Percentiles rank a stretch among this genome's conserved stretches.
These are phyloP conservation scores for Rhizopogon roseolus DNA, from an alignment of 768 basidiomycete genomes.

Conservation along the genomic window DNA sequence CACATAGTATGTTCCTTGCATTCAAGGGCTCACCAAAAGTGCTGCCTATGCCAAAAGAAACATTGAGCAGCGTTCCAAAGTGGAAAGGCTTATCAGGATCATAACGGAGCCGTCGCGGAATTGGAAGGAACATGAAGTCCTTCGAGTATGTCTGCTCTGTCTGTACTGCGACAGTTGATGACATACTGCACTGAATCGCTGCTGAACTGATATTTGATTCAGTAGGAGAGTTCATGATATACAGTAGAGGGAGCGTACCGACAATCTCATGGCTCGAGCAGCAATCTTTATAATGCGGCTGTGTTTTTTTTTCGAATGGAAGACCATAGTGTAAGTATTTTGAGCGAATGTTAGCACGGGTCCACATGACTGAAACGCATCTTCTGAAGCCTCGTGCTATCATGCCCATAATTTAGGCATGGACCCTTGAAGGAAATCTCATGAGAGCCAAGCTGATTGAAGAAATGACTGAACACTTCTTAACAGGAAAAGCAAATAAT, in stretches of 20 bases:
- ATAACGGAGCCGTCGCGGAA: constrained; percentile 38
- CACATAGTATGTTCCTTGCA: not conserved
- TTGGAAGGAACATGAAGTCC: constrained; percentile 42
- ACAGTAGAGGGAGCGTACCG: not conserved
- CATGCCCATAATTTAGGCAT: no score
- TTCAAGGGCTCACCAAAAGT: constrained; percentile 34
- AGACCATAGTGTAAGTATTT: not conserved
- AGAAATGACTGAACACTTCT: no score
- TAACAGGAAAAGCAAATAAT: no score
- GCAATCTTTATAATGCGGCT: not conserved
- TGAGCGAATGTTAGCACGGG: not conserved
- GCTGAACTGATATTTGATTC: not conserved
- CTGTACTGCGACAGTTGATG: not conserved
- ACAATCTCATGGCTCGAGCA: not conserved
- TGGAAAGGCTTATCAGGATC: constrained; percentile 32
- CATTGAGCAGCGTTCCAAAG: constrained; percentile 35
- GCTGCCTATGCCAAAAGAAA: constrained; percentile 43
- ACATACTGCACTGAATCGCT: no score
- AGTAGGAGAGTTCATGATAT: not conserved
- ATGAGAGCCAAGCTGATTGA: no score
- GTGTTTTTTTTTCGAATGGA: not conserved
- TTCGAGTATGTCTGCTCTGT: not conserved
- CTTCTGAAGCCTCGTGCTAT: not conserved
- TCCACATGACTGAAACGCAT: not conserved
- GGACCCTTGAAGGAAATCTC: no score